Percentiles rank a stretch among this genome's conserved stretches.
These are phyloP conservation scores for Verticillium zaregamsianum DNA, from an alignment of 2,329 filamentous ascomycete species.

Conservation along the genomic window DNA sequence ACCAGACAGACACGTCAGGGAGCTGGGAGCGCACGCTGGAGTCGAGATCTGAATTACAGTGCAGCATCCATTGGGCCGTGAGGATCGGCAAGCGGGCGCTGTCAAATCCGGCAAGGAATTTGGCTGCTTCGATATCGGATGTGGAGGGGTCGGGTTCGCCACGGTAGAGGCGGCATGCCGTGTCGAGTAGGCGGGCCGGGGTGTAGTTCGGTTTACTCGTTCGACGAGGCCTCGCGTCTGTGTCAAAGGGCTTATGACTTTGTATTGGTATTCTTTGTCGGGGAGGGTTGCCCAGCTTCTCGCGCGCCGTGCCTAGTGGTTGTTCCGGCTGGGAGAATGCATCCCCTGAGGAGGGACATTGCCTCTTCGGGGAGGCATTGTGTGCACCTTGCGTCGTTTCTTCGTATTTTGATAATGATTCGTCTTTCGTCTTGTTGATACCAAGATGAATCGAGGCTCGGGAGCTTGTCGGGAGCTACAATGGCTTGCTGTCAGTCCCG, in stretches of 20 bases:
- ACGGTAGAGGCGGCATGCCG: constrained; percentile 1
- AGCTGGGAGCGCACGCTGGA: neutral
- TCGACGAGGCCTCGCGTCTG: neutral
- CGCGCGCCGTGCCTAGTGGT: neutral
- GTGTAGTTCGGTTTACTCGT: neutral
- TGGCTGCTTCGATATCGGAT: neutral
- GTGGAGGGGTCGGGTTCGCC: neutral
- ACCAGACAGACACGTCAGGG: neutral
- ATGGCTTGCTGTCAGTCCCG: neutral
- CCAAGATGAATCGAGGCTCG: neutral
- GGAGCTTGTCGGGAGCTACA: neutral
- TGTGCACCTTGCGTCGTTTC: neutral
- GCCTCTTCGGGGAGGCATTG: neutral
- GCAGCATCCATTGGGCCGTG: constrained; percentile 9
- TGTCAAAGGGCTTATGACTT: neutral
- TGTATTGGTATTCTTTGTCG: neutral
- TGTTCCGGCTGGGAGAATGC: neutral
- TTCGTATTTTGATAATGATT: neutral
- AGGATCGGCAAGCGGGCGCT: constrained; percentile 1
- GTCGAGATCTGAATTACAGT: neutral
- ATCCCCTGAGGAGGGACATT: neutral
- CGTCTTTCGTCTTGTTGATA: neutral
- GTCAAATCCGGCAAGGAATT: neutral
- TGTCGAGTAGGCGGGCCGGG: neutral
- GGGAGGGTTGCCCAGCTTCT: neutral